These are phyloP conservation scores for Candida xiaguanensis DNA, from an alignment of 805 yeast genomes.

Conservation along the genomic window DNA sequence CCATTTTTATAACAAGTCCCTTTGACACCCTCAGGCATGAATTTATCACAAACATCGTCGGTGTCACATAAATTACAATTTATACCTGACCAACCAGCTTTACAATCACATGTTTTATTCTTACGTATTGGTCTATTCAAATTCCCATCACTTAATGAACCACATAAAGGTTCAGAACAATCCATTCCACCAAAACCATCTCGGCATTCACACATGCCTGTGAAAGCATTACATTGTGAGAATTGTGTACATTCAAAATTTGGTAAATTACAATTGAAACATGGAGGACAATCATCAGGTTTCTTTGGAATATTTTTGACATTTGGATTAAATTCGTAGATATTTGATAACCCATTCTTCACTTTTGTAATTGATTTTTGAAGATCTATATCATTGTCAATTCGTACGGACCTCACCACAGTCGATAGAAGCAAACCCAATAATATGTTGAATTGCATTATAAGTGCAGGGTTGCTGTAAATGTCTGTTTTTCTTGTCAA, in stretches of 20 bases:
- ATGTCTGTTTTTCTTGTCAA: neutral
- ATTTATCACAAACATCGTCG: slow-evolving; percentile 76
- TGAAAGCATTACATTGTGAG: slow-evolving; percentile 79
- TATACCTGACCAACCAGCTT: slow-evolving; percentile 88
- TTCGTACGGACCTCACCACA: neutral
- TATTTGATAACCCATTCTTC: slow-evolving; percentile 13
- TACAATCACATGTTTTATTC: slow-evolving; percentile 63
- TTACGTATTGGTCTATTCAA: slow-evolving; percentile 61
- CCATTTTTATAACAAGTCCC: slow-evolving; percentile 93
- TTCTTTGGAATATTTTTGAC: neutral
- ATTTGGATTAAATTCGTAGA: slow-evolving; percentile 16
- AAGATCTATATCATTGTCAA: slow-evolving; percentile 9
- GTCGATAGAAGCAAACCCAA: neutral
- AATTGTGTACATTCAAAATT: slow-evolving; percentile 88
- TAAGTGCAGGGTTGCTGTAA: neutral
- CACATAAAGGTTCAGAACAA: slow-evolving; percentile 86
- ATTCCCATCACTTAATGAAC: slow-evolving; percentile 63
- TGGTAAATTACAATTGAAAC: slow-evolving; percentile 93
- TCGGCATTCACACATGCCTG: slow-evolving; percentile 90
- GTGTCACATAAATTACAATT: slow-evolving; percentile 83
- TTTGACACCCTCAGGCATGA: slow-evolving; percentile 78
- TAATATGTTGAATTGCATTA: neutral
- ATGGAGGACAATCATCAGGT: slow-evolving; percentile 64
- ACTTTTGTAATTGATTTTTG: slow-evolving; percentile 18
- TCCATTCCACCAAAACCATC: slow-evolving; percentile 93